Conservation (phyloP, 1,139 yeast genomes). For the Suhomyces coccinellae region DNA sequence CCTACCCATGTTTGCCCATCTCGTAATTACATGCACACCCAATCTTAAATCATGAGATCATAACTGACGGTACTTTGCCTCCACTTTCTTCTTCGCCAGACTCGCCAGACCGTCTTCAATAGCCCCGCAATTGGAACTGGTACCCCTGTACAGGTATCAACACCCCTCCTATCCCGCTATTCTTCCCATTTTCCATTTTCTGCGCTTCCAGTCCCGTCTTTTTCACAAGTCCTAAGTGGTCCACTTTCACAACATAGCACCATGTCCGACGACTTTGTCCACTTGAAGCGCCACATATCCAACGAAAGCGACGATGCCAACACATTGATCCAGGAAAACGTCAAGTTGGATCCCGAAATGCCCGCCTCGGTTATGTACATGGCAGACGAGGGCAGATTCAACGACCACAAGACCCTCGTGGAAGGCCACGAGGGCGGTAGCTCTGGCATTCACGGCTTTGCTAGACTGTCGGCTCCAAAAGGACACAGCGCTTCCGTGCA, state of each 20-base stretch:
- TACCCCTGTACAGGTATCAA: not conserved
- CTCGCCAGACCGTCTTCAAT: not conserved
- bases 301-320: constrained; percentile 11
- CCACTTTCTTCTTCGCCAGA: not conserved
- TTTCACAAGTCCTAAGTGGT: not conserved
- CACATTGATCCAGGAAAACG: constrained; percentile 9
- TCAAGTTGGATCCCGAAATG: constrained; percentile 12
- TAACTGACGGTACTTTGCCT: not conserved
- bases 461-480: constrained; percentile 10
- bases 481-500: constrained; percentile 51
- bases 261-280: constrained; percentile 14
- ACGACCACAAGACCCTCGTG: constrained; percentile 31
- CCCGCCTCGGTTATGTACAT: constrained; percentile 36
- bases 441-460: constrained; percentile 6
- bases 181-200: not conserved
- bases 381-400: constrained; percentile 32
- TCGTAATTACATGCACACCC: not conserved
- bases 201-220: not conserved
- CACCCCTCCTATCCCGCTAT: not conserved
- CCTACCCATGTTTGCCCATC: not conserved
- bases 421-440: constrained; percentile 27
- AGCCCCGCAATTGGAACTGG: not conserved
- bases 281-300: constrained; percentile 11
- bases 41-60: constrained; percentile 1
- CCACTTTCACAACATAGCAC: not conserved